Percentiles rank a stretch among this genome's conserved stretches.
Evolutionary conservation across 768 basidiomycete species (phyloP).

Genomic region (Lyophyllum semitale): DNA sequence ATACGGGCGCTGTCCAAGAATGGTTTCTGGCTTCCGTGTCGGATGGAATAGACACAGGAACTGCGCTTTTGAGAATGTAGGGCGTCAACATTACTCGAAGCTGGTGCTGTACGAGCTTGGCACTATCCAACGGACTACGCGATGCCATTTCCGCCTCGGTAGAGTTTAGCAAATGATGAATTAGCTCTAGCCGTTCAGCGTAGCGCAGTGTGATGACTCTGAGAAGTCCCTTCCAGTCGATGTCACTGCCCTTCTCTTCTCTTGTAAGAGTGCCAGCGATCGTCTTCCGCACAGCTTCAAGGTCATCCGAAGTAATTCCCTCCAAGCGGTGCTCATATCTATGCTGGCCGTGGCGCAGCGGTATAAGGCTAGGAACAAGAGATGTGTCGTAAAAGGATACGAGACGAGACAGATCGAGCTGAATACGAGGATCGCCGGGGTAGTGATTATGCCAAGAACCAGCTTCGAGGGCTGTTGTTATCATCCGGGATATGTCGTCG

Average conservation of each 20-base stretch:
- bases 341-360: conserved; percentile 17
- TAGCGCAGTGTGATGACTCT: conserved; percentile 32
- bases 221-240: conserved; percentile 36
- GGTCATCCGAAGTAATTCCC: conserved; percentile 25
- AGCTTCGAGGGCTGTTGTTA: conserved; percentile 14
- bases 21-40: not conserved
- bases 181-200: conserved; percentile 31
- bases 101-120: not conserved
- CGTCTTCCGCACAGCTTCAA: conserved; percentile 8
- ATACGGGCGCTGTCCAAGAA: conserved; percentile 32
- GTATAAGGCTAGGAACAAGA: conserved; percentile 28
- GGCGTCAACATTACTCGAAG: conserved; percentile 7
- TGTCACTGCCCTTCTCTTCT: conserved; percentile 19
- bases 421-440: conserved; percentile 36
- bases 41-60: not conserved
- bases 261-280: conserved; percentile 16
- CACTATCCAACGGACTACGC: not conserved
- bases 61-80: conserved; percentile 7
- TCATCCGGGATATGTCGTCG: not conserved
- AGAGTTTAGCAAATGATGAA: conserved; percentile 18
- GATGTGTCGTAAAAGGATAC: conserved; percentile 36
- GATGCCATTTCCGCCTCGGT: not conserved
- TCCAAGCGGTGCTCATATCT: conserved; percentile 24
- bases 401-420: conserved; percentile 31
- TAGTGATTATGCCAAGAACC: conserved; percentile 35